phyloP scores from a whole-genome alignment of 768 basidiomycete genomes.

The Sporobolomyces pararoseus region DNA sequence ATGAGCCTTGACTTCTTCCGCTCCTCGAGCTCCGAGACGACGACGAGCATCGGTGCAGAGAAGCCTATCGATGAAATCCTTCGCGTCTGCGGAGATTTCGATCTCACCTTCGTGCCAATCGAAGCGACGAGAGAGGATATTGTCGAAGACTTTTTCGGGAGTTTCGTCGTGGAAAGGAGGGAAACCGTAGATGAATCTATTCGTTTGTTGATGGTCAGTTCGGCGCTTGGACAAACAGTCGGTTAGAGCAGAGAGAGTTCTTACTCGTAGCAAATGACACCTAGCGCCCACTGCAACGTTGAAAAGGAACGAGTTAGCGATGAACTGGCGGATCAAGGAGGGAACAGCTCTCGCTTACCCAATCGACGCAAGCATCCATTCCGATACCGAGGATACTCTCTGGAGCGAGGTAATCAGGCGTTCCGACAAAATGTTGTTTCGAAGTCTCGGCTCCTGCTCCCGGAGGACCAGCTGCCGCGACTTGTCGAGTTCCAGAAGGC shows the following conservation, averaged over 20 bases:
- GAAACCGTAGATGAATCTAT: conserved; percentile 72
- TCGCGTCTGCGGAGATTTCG: conserved; percentile 66
- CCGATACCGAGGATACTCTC: conserved; percentile 92
- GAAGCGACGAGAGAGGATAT: conserved; percentile 87
- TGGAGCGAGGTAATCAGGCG: conserved; percentile 86
- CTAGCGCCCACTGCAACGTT: conserved; percentile 86
- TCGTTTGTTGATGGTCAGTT: not conserved
- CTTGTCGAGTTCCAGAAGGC: conserved; percentile 1
- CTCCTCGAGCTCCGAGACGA: conserved; percentile 79
- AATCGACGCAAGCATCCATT: conserved; percentile 94
- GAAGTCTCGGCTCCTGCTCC: conserved; percentile 51
- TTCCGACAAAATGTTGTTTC: conserved; percentile 91
- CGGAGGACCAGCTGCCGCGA: conserved; percentile 25
- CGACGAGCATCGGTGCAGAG: conserved; percentile 72
- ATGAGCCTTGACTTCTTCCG: conserved; percentile 87
- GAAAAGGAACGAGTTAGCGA: no score
- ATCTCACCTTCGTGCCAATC: conserved; percentile 84
- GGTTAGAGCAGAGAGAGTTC: not conserved
- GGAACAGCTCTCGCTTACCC: conserved; percentile 60
- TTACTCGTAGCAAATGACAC: conserved; percentile 93
- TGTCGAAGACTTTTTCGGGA: conserved; percentile 96
- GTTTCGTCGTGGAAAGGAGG: conserved; percentile 98
- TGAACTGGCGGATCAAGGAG: no score
- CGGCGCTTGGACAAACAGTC: not conserved
- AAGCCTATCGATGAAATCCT: conserved; percentile 82